Conservation (phyloP, 2,329 filamentous ascomycete genomes). For the Bisporella sp. region DNA sequence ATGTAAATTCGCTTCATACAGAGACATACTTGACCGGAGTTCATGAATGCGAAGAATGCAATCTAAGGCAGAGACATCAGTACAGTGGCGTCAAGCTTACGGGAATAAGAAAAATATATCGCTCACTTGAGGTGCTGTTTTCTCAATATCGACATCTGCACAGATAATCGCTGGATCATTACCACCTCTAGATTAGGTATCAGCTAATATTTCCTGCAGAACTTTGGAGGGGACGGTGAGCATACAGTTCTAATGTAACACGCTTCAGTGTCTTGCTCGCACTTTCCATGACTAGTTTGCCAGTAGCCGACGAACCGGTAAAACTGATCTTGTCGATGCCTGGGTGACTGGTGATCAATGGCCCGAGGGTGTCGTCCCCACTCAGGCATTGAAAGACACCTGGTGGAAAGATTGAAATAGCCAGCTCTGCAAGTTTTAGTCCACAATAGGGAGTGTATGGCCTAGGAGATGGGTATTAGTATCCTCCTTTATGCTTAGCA, state of each 20-base stretch:
- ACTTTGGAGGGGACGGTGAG: not conserved
- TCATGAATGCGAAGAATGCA: constrained; percentile 37
- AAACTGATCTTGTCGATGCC: constrained; percentile 50
- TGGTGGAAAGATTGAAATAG: constrained; percentile 39
- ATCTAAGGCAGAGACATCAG: no score
- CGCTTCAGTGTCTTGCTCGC: constrained; percentile 46
- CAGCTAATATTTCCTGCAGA: not conserved
- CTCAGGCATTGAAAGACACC: constrained; percentile 49
- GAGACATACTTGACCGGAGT: constrained; percentile 48
- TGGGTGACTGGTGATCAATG: constrained; percentile 42
- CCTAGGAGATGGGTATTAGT: constrained; percentile 33
- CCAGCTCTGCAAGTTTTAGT: constrained; percentile 45
- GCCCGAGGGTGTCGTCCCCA: constrained; percentile 46
- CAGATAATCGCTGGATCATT: constrained; percentile 48
- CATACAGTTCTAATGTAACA: constrained; percentile 40
- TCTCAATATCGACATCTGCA: constrained; percentile 42
- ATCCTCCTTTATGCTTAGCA: no score
- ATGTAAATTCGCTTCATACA: constrained; percentile 53
- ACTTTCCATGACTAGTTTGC: constrained; percentile 40
- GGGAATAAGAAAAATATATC: no score
- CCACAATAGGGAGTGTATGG: constrained; percentile 45
- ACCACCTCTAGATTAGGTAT: constrained; percentile 31
- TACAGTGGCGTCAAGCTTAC: no score
- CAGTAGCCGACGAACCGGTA: constrained; percentile 45
- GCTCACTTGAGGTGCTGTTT: constrained; percentile 30